A percentile compares a stretch with the other conserved stretches of the same genome.
Conservation (phyloP, 306 rosid species). For the Ochetophila trinervis region DNA sequence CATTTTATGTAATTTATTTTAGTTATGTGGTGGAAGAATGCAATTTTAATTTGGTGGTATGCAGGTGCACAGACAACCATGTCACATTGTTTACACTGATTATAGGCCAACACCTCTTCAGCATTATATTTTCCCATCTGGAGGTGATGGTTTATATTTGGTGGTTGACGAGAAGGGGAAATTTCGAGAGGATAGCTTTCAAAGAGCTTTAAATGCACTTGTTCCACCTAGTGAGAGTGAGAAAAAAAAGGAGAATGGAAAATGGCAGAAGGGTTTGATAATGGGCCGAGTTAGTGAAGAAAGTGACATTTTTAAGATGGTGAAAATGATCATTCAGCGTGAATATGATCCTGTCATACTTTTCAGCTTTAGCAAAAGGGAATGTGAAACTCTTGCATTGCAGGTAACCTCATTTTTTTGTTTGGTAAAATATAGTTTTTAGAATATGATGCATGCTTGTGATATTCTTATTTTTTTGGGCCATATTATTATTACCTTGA, state of each 20-base stretch:
- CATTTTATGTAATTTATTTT: not conserved
- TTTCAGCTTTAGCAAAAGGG: conserved; percentile 96
- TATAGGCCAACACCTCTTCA: conserved; percentile 97
- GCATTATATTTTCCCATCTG: conserved; percentile 87
- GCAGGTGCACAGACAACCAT: conserved; percentile 90
- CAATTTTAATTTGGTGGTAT: conserved; percentile 25
- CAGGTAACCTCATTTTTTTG: conserved; percentile 53
- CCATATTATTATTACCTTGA: not conserved
- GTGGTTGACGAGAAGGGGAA: conserved; percentile 88
- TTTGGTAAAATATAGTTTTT: conserved; percentile 2
- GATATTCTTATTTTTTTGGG: not conserved
- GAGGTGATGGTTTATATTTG: conserved; percentile 78
- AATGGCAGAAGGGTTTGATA: conserved; percentile 71
- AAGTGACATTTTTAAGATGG: conserved; percentile 94
- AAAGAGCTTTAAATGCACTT: conserved; percentile 73
- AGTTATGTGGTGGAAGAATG: not conserved
- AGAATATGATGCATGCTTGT: not conserved
- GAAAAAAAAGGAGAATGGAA: conserved; percentile 58
- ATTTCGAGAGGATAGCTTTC: conserved; percentile 86
- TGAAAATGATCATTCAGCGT: conserved; percentile 93
- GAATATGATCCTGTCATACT: conserved; percentile 93
- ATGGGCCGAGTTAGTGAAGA: conserved; percentile 67
- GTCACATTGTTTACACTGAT: conserved; percentile 93
- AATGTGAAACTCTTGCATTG: conserved; percentile 93
- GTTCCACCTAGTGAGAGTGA: conserved; percentile 53